Conservation (phyloP, 495 filamentous ascomycete species). For the Aspergillus homomorphus region DNA sequence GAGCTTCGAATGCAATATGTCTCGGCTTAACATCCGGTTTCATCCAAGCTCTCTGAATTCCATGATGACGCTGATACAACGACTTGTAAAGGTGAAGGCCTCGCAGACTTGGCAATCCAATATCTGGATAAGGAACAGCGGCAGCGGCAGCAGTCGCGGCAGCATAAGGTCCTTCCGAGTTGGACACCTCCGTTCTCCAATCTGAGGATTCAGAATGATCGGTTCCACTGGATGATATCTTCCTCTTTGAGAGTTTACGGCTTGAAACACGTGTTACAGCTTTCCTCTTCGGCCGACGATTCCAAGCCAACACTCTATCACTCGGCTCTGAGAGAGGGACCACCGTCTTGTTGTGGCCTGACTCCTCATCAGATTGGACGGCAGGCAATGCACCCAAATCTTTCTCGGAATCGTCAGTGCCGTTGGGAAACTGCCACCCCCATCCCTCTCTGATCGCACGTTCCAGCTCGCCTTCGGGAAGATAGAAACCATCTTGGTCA, state of each 20-base stretch:
- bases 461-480: constrained; percentile 81
- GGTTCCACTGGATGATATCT: constrained; percentile 45
- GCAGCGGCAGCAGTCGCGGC: constrained; percentile 76
- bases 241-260: constrained; percentile 54
- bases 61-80: constrained; percentile 85
- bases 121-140: constrained; percentile 75
- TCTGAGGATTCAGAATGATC: constrained; percentile 37
- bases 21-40: constrained; percentile 77
- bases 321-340: constrained; percentile 26
- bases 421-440: constrained; percentile 94
- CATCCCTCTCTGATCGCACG: constrained; percentile 89
- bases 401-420: constrained; percentile 68
- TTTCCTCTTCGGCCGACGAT: constrained; percentile 52
- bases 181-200: constrained; percentile 42
- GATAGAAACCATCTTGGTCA: constrained; percentile 72
- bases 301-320: constrained; percentile 27
- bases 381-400: constrained; percentile 62
- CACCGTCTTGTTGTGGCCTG: constrained; percentile 25
- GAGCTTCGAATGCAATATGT: constrained; percentile 93
- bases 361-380: constrained; percentile 46
- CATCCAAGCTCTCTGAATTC: constrained; percentile 91
- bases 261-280: constrained; percentile 43
- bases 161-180: constrained; percentile 76
- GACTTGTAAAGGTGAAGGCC: constrained; percentile 94
- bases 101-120: constrained; percentile 74